Evolutionary conservation across 208 protist genomes (phyloP).

Genomic region (Leishmania guyanensis): DNA sequence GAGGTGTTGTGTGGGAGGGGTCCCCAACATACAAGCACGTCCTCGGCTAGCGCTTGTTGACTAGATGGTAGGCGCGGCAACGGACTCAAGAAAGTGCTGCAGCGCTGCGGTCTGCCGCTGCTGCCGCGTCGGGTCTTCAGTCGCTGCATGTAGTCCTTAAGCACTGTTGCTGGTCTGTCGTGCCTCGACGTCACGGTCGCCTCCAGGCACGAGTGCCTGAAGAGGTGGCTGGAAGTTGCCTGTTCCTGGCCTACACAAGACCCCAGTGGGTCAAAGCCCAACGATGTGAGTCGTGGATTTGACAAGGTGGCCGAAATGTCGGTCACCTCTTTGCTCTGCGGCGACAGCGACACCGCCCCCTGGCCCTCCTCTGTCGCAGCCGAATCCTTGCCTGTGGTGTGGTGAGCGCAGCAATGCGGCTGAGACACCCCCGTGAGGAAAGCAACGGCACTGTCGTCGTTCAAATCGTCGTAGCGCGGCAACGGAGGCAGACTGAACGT

Average conservation of each 20-base stretch:
- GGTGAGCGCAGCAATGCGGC: constrained; percentile 11
- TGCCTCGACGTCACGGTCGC: neutral
- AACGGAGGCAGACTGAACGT: constrained; percentile 3
- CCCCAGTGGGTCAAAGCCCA: too few species aligned
- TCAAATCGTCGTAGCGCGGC: neutral
- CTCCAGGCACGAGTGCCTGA: neutral
- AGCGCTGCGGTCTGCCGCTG: neutral
- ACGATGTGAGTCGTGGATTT: neutral
- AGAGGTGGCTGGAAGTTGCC: neutral
- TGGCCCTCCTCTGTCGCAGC: neutral
- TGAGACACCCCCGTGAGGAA: neutral
- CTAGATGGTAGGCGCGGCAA: neutral
- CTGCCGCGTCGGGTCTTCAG: neutral
- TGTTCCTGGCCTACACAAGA: neutral
- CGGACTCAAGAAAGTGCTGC: neutral
- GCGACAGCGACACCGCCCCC: neutral
- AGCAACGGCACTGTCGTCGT: neutral
- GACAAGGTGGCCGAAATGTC: neutral
- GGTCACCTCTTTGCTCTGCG: neutral
- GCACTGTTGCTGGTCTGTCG: too few species aligned
- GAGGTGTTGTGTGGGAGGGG: neutral
- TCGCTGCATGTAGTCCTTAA: neutral
- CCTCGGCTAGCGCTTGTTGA: neutral
- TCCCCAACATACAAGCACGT: neutral
- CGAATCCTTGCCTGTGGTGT: neutral